Base-by-base conservation (phyloP, 352 stramenopile species). In the Globisporangium cederbergense region DNA sequence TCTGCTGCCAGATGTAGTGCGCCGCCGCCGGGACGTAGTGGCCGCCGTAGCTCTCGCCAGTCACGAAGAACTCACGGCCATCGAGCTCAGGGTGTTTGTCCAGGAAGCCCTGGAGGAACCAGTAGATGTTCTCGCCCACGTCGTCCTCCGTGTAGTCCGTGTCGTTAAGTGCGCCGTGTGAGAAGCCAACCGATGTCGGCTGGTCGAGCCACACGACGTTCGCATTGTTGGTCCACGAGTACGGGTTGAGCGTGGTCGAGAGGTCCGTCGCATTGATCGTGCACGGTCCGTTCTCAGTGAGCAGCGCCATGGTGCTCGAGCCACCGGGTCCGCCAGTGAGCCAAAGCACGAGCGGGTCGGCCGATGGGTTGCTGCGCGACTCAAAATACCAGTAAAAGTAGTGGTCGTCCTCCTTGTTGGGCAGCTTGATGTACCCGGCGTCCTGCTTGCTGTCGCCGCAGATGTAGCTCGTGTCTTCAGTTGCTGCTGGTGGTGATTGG, bases 121-220 rank as follows among this genome's bases (percentile, higher is more conserved):
- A 65, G 60, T 72, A 83, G 40, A 81, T 72, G 45, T 83, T 82
- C 51, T 79, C 66, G 5, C 67, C 75, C 13, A 81, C 72, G 50
- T 81, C 59, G 22, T 34, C 25, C 42, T 79, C 68, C 11, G 62
- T 65, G 11, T 11, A 14, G 60, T 86, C 75, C 20, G 46, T 59
- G 25, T 86, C 71, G 3, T 14, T 49, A 1, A 25, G 47, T 2
- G 13, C 47, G 32, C 73, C 71, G 49, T 72, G 72, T n/a, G 78
- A 88, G 57, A 87, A 90, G 1, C 81, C 81, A 2, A 76, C 64
- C 50, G 66, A 62, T 8, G 63, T 64, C 14, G 78, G 77, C 50
- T 89, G 80, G 56, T 89, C 80, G 11, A 89, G 65, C 76, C 79
- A 89, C 22, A 89, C 60, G 6, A 88, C 70, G 42, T 86, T 88